These are phyloP conservation scores for Lactifluus subvellereus DNA, from an alignment of 768 basidiomycete species.

Conservation along the genomic window DNA sequence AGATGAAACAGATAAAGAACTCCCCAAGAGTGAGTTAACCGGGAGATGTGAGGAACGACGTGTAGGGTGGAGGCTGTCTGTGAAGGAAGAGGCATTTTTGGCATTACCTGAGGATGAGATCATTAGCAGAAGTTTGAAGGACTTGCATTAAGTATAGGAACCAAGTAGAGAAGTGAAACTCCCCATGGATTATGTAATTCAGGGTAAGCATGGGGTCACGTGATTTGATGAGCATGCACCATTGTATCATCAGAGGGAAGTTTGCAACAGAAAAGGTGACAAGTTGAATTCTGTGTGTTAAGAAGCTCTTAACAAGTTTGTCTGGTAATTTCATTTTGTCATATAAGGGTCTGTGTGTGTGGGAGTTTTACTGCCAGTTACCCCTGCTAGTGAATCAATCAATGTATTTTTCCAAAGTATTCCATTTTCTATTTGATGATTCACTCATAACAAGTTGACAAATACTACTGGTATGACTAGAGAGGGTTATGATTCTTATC, in stretches of 20 bases:
- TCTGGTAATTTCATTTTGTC: not conserved
- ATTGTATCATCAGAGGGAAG: too few relatives aligned
- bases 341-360: not conserved
- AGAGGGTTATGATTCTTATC: not conserved
- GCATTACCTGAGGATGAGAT: conserved; percentile 1
- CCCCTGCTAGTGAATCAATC: too few relatives aligned
- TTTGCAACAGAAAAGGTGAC: not conserved
- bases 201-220: not conserved
- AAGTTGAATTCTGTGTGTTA: not conserved
- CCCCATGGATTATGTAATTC: not conserved
- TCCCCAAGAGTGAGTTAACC: not conserved
- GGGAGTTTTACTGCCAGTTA: too few relatives aligned
- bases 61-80: not conserved
- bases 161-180: not conserved
- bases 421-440: not conserved
- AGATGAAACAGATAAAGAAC: not conserved
- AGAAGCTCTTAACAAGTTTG: not conserved
- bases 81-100: not conserved
- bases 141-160: not conserved
- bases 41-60: not conserved
- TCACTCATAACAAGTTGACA: not conserved
- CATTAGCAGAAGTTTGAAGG: conserved; percentile 4
- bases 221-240: not conserved
- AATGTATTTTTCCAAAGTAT: not conserved
- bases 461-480: conserved; percentile 4